Evolutionary conservation across 768 basidiomycete species (phyloP).

Genomic region (Hygrophorus pudorinus): DNA sequence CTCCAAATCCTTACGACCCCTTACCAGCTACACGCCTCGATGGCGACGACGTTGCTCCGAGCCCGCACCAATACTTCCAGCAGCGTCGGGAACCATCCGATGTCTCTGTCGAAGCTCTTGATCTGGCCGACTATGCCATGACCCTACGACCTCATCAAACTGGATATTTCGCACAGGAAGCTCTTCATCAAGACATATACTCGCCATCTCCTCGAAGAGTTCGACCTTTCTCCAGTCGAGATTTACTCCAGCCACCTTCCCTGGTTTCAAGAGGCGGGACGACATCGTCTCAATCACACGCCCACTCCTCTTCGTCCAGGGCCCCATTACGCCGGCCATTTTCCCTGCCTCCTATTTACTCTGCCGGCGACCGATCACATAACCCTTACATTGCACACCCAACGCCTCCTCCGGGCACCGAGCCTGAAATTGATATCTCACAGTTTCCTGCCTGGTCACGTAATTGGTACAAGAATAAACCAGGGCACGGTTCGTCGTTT

Average conservation of each 20-base stretch:
- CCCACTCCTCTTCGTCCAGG: constrained; percentile 42
- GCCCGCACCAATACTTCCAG: constrained; percentile 12
- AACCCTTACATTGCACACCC: constrained; percentile 12
- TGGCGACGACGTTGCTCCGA: constrained; percentile 12
- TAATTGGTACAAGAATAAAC: constrained; percentile 41
- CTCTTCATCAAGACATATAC: constrained; percentile 9
- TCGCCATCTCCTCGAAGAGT: constrained; percentile 14
- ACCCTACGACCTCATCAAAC: constrained; percentile 29
- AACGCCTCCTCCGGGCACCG: constrained; percentile 15
- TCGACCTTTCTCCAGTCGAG: constrained; percentile 19
- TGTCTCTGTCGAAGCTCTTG: constrained; percentile 58
- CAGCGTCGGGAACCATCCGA: constrained; percentile 46
- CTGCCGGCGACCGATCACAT: constrained; percentile 12
- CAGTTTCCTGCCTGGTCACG: constrained; percentile 58
- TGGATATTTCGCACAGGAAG: constrained; percentile 16
- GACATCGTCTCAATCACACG: constrained; percentile 28
- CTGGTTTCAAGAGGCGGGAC: constrained; percentile 35
- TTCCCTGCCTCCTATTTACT: constrained; percentile 13
- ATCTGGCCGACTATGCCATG: constrained; percentile 60
- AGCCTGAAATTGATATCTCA: constrained; percentile 47
- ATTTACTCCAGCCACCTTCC: constrained; percentile 25
- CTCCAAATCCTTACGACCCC: constrained; percentile 46
- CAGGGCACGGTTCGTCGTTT: constrained; percentile 11
- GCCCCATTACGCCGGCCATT: constrained; percentile 20
- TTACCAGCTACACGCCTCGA: constrained; percentile 20